phyloP scores from a whole-genome alignment of 345 rosid species.

The Laguncularia racemosa region DNA sequence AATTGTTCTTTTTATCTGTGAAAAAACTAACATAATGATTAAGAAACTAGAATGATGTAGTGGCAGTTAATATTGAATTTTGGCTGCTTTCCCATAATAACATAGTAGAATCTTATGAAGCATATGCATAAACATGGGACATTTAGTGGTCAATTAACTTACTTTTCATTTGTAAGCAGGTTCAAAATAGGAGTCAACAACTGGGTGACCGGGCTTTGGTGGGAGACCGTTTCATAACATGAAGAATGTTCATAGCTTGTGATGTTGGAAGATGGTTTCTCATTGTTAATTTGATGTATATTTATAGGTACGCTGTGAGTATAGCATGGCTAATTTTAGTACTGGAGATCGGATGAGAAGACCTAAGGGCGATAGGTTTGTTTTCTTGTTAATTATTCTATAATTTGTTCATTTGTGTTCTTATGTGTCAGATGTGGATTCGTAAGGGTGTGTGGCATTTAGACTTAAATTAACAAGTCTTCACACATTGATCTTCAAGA shows the following conservation, averaged over 20 bases:
- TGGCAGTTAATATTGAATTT: too few species aligned
- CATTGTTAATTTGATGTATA: not conserved
- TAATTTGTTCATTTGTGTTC: not conserved
- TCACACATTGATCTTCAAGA: too few species aligned
- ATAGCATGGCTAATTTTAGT: constrained; percentile 94
- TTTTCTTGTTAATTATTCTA: not conserved
- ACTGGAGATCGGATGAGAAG: constrained; percentile 85
- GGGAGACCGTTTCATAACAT: constrained; percentile 1
- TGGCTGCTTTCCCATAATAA: too few species aligned
- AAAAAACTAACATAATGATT: too few species aligned
- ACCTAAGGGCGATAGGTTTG: constrained; percentile 79
- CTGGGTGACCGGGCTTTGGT: constrained; percentile 69
- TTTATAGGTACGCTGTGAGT: constrained; percentile 74
- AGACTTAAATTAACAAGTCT: too few species aligned
- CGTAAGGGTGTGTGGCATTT: too few species aligned
- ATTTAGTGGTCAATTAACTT: constrained; percentile 5
- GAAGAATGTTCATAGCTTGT: too few species aligned
- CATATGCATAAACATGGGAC: not conserved
- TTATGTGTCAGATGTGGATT: not conserved
- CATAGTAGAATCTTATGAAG: too few species aligned
- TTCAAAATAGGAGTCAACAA: constrained; percentile 75
- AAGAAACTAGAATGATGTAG: too few species aligned
- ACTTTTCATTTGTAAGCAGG: constrained; percentile 20
- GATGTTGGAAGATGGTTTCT: too few species aligned
- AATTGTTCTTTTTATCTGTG: too few species aligned